Evolutionary conservation across 1,284 basidiomycete genomes (phyloP), one percentile per base, ranked within the genome.

Genomic region (Macrocystidia cucumis): DNA sequence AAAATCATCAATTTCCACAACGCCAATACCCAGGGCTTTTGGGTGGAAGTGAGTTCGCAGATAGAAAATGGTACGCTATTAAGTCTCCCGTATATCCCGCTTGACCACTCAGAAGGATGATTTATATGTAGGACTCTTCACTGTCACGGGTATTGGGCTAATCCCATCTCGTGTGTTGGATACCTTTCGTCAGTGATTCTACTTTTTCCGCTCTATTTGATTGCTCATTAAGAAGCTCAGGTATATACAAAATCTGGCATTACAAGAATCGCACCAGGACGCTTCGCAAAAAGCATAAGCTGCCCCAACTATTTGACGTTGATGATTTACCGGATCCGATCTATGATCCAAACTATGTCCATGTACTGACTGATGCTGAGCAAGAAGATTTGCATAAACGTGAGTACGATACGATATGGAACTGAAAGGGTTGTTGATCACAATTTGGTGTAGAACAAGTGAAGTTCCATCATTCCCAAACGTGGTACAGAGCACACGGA

Each of bases 401-500:
- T 83, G 43, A 40, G 77, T 60, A 14, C 14, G 18, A 3, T 30
- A 29, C 24, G 13, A n/a, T 27, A 5, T 3, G n/a, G n/a, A 25
- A 20, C 13, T 16, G 20, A 11, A 13, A 32, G 5, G 9, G 19
- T 31, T 22, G 29, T 20, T 34, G 29, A 20, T 32, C n/a, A 29
- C 12, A 23, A 17, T 35, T 34, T 29, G 40, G 16, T 28, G 20
- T 39, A 84, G 81, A 81, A 44, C 81, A 83, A 60, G 59, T 65
- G 36, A 74, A 78, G 50, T 83, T 84, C 43, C 70, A 73, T 48
- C 63, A 74, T 40, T 72, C 72, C 29, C 76, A 87, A 59, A 90
- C 86, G 0, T 93, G 89, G 86, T 93, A 93, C 57, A 67, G 85
- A 26, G 78, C 88, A 5, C 87, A 91, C 55, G 88, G 85, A 26